Base-by-base conservation (phyloP, 352 stramenopile species). In the Globisporangium parvum region DNA sequence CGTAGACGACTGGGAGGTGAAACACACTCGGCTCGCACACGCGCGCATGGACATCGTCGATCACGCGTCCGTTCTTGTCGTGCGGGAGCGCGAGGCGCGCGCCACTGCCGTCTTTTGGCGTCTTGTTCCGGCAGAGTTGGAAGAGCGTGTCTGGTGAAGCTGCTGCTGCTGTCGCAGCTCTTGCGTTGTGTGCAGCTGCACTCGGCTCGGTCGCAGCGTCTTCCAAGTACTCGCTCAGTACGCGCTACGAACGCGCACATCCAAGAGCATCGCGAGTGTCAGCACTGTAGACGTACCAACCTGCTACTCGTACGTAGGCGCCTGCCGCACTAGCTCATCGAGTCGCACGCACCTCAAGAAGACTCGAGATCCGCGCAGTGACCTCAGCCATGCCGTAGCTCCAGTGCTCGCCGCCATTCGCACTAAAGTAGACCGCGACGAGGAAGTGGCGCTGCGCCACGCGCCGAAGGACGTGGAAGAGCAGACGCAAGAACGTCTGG, bases 1-100 rank as follows among this genome's bases (percentile, higher is more conserved):
- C 66, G 59, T 91, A 89, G 6, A 89, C 80, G 2, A 85, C 67
- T 2, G 80, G 77, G 20, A 93, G 63, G 44, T 91, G 80, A 46
- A 90, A 93, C 17, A 91, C 70, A 41, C 79, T 91, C 0, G 77
- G 66, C 20, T 89, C 79, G 39, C 83, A 93, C 28, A 91, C 78
- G 2, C 76, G 68, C 0, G 58, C 62, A 28, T 64, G 54, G 21
- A 62, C 60, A 6, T 71, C 61, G 26, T 74, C 59, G 18, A 66
- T 57, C 17, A 63, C 49, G 33, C 65, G 62, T 6, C 47, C 57
- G 6, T 46, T 65, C 11, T 35, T 57, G 9, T 80, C 70, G 40
- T 65, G 64, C 0, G 56, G 57, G 9, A 70, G 47, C 6, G 42
- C 35, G 23, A 71, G 23, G 5, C 67, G 53, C 15, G 70, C 64